Evolutionary conservation across 495 filamentous ascomycete species (phyloP).

Genomic region (Penicillium robsamsonii): DNA sequence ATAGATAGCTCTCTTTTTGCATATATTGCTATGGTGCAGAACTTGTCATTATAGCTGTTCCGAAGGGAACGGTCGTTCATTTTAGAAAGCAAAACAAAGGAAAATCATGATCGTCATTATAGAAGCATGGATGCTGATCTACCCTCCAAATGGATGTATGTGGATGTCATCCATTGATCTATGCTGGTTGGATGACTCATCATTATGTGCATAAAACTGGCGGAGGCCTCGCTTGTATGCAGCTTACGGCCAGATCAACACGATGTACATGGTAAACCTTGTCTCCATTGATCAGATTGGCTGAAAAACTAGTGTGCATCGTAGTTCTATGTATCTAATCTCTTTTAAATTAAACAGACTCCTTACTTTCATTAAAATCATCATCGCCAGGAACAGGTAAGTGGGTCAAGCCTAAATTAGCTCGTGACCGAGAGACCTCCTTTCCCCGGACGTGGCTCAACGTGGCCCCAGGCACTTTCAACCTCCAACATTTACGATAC

Average conservation of each 20-base stretch:
- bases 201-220: background rate
- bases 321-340: background rate
- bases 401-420: slow-evolving; percentile 28
- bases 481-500: slow-evolving; percentile 7
- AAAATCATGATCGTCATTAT: background rate
- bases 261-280: background rate
- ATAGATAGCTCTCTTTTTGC: background rate
- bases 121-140: slow-evolving; percentile 1
- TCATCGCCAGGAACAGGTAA: slow-evolving; percentile 26
- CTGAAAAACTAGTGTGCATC: background rate
- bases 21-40: background rate
- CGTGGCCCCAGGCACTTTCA: slow-evolving; percentile 20
- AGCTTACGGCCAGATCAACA: background rate
- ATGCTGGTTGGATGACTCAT: background rate
- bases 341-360: background rate
- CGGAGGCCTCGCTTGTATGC: background rate
- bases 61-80: background rate
- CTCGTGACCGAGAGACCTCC: slow-evolving; percentile 31
- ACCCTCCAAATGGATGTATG: background rate
- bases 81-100: background rate
- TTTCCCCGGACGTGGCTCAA: slow-evolving; percentile 30
- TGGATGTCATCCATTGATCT: background rate
- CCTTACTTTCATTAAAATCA: slow-evolving; percentile 8
- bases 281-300: background rate
- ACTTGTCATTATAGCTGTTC: background rate